These are phyloP conservation scores for Silene uniflora DNA, from an alignment of 148 eudicot genomes.

Conservation along the genomic window DNA sequence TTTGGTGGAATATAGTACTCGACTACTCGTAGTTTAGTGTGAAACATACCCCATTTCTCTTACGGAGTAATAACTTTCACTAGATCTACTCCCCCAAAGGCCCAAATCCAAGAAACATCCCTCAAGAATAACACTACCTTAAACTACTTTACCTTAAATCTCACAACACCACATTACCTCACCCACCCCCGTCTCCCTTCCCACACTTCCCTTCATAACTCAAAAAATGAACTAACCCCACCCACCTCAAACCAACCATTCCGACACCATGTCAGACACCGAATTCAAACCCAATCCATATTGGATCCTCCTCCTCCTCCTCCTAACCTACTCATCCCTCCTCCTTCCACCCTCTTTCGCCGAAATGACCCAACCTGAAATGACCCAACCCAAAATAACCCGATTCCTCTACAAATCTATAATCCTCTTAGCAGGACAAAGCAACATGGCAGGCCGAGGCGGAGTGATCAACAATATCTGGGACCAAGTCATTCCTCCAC, in stretches of 20 bases:
- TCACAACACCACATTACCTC: background rate
- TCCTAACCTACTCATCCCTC: background rate
- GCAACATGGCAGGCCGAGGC: conserved; percentile 90
- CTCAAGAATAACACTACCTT: background rate
- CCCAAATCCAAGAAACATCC: conserved; percentile 12
- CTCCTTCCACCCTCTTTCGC: conserved; percentile 4
- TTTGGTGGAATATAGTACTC: background rate
- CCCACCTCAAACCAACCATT: background rate
- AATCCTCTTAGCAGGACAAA: conserved; percentile 73
- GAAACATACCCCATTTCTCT: background rate
- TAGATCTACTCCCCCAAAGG: conserved; percentile 9
- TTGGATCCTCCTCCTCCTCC: conserved; percentile 15
- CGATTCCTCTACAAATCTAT: conserved; percentile 25
- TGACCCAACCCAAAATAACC: background rate
- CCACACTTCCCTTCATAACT: background rate
- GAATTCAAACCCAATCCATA: background rate
- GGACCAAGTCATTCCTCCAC: conserved; percentile 45
- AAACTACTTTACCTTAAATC: background rate
- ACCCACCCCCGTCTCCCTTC: background rate
- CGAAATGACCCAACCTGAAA: background rate
- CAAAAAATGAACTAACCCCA: background rate
- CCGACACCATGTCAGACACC: background rate
- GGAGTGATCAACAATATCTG: conserved; percentile 50
- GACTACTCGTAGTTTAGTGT: background rate
- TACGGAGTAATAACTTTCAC: background rate